A percentile compares a stretch with the other conserved stretches of the same genome.
Conservation (phyloP, 345 rosid species). For the Mangifera indica region DNA sequence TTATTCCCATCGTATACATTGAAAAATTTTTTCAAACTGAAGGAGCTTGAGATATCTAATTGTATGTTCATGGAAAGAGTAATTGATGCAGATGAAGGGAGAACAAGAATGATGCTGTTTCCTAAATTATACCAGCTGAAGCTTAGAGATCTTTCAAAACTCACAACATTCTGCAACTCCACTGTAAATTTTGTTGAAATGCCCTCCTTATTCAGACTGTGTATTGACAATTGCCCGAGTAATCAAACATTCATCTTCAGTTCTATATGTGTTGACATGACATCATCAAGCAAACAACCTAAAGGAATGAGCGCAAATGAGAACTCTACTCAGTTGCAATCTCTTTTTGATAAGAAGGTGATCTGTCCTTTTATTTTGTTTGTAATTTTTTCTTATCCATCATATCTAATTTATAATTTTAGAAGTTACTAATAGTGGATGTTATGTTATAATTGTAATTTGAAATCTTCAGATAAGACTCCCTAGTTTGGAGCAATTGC, state of each 20-base stretch:
- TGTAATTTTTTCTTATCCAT: not conserved
- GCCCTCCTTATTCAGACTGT: too few species aligned
- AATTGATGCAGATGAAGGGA: too few species aligned
- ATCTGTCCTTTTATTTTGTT: not conserved
- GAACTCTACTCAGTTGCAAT: not conserved
- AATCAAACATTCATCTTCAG: too few species aligned
- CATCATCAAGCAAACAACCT: not conserved
- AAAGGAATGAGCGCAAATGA: not conserved
- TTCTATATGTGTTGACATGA: not conserved
- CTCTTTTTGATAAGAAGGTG: not conserved
- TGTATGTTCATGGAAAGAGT: too few species aligned
- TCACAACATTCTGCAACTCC: too few species aligned
- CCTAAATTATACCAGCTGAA: too few species aligned
- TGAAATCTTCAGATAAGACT: not conserved
- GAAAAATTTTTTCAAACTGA: slow-evolving; percentile 28
- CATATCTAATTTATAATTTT: not conserved
- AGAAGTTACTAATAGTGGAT: not conserved
- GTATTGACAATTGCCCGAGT: too few species aligned
- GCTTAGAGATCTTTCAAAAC: too few species aligned
- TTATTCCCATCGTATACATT: not conserved
- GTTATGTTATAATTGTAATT: not conserved
- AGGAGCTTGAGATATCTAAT: too few species aligned
- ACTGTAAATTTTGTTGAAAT: too few species aligned
- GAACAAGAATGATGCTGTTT: too few species aligned
- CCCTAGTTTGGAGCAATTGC: not conserved